phyloP scores from a whole-genome alignment of 2,329 filamentous ascomycete genomes.

The Aspergillus sojae region DNA sequence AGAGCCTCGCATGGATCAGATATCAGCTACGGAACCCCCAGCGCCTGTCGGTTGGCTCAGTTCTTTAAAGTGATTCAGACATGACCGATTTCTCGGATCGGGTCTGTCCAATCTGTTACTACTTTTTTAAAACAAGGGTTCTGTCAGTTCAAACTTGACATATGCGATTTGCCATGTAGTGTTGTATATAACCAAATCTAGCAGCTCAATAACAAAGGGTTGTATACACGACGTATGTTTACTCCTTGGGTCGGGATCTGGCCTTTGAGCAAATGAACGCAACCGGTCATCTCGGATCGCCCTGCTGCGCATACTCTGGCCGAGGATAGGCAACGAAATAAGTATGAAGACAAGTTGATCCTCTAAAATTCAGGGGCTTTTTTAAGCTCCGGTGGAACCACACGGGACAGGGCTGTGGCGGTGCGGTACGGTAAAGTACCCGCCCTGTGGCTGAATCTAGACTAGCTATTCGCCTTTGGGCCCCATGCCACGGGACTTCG shows the following conservation, averaged over 20 bases:
- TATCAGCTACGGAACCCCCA: background rate
- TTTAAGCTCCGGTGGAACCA: constrained; percentile 26
- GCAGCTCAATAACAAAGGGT: background rate
- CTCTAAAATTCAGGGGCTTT: constrained; percentile 21
- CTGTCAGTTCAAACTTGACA: background rate
- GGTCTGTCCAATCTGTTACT: background rate
- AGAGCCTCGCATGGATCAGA: background rate
- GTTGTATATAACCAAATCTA: background rate
- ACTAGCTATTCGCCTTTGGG: background rate
- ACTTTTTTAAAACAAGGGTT: background rate
- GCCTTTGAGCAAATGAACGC: background rate
- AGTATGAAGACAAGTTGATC: constrained; percentile 3
- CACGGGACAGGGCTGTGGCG: constrained; percentile 21
- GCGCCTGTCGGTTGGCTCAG: background rate
- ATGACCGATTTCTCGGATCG: background rate
- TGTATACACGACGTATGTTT: background rate
- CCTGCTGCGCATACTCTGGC: background rate
- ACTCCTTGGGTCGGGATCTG: background rate
- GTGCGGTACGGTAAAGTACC: constrained; percentile 19
- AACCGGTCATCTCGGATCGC: background rate
- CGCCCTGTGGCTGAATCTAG: background rate
- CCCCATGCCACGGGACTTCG: background rate
- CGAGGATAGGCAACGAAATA: background rate
- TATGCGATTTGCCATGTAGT: background rate
- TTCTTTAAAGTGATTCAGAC: background rate